These are phyloP conservation scores for Microglena sp. DNA, from an alignment of 139 green algal genomes.

Conservation along the genomic window DNA sequence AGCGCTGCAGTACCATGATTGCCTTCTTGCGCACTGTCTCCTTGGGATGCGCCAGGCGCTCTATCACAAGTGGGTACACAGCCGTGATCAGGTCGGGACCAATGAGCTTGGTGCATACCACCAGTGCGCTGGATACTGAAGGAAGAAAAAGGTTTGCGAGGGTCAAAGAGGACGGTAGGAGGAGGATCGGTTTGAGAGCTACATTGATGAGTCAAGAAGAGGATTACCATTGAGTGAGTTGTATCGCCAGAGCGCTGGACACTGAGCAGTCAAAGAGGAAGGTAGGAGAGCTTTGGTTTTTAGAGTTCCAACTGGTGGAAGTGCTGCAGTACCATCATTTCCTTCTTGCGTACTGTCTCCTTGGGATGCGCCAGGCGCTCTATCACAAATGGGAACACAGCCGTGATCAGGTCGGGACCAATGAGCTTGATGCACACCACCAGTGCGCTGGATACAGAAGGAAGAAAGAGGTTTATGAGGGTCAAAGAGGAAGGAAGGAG, in stretches of 20 bases:
- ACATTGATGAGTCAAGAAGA: too few relatives aligned
- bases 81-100: slow-evolving; percentile 78
- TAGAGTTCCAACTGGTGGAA: too few relatives aligned
- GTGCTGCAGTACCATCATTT: too few relatives aligned
- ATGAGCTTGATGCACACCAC: slow-evolving; percentile 62
- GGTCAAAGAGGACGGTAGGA: background rate
- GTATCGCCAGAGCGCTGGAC: too few relatives aligned
- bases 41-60: slow-evolving; percentile 36
- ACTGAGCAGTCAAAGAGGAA: too few relatives aligned
- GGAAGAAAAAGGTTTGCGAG: too few relatives aligned
- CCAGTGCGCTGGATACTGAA: slow-evolving; percentile 53
- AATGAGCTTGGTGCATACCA: slow-evolving; percentile 60
- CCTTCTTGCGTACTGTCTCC: slow-evolving; percentile 20
- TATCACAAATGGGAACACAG: slow-evolving; percentile 60
- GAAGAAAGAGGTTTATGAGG: background rate
- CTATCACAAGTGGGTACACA: slow-evolving; percentile 56
- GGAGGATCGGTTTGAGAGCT: too few relatives aligned
- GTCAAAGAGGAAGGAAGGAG: background rate
- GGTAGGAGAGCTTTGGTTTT: too few relatives aligned
- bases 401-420: slow-evolving; percentile 74
- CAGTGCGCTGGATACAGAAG: slow-evolving; percentile 53
- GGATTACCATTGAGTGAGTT: too few relatives aligned
- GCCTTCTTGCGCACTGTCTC: slow-evolving; percentile 81
- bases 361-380: slow-evolving; percentile 37
- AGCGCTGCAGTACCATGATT: slow-evolving; percentile 79